These are phyloP conservation scores for Schwanniomyces sp. DNA, from an alignment of 805 yeast genomes.

Conservation along the genomic window DNA sequence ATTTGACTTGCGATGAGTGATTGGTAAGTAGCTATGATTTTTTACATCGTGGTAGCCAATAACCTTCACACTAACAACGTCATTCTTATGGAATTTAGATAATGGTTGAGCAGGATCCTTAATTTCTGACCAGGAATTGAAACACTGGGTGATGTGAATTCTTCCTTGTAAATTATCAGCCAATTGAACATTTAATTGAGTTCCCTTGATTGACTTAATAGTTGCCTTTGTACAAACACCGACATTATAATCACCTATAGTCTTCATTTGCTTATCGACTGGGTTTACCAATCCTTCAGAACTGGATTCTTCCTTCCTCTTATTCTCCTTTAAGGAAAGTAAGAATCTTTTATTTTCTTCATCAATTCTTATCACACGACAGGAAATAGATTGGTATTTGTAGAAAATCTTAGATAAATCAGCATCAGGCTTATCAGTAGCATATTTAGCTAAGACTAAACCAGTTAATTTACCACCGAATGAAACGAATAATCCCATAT, in stretches of 20 bases:
- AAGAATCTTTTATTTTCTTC: slow-evolving; percentile 69
- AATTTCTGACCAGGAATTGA: slow-evolving; percentile 53
- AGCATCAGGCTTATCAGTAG: slow-evolving; percentile 50
- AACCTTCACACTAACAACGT: slow-evolving; percentile 58
- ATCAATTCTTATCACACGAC: slow-evolving; percentile 66
- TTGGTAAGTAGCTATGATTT: slow-evolving; percentile 65
- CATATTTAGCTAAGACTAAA: slow-evolving; percentile 72
- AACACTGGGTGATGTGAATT: slow-evolving; percentile 72
- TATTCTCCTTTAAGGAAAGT: slow-evolving; percentile 52
- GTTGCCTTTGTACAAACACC: slow-evolving; percentile 64
- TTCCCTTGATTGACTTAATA: slow-evolving; percentile 62
- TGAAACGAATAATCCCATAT: slow-evolving; percentile 77
- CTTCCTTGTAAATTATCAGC: slow-evolving; percentile 82
- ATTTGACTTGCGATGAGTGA: slow-evolving; percentile 53
- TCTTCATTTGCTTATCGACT: slow-evolving; percentile 52
- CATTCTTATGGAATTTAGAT: slow-evolving; percentile 56
- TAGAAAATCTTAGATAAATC: slow-evolving; percentile 56
- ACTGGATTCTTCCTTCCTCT: slow-evolving; percentile 20
- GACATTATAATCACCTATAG: slow-evolving; percentile 50
- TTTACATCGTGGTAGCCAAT: slow-evolving; percentile 77
- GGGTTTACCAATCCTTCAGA: slow-evolving; percentile 50
- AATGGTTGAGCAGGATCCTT: slow-evolving; percentile 60
- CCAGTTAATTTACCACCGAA: slow-evolving; percentile 84
- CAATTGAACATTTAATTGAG: slow-evolving; percentile 71
- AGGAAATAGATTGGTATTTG: slow-evolving; percentile 69